Evolutionary conservation across 2,329 filamentous ascomycete species (phyloP).

Genomic region (Neodidymelliopsis sp.): DNA sequence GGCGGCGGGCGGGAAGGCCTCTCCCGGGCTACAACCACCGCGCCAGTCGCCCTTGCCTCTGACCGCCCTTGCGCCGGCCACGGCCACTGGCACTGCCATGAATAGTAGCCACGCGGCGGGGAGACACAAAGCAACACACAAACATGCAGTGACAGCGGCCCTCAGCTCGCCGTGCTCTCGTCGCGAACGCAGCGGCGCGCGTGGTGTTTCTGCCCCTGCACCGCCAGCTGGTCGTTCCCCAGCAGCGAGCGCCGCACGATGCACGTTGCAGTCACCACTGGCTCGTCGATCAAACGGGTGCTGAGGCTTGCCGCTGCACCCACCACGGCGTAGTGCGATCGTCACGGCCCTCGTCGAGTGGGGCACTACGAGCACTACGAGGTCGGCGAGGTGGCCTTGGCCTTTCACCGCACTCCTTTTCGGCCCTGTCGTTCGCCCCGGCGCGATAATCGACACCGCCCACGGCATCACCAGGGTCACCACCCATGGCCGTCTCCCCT

Average conservation of each 20-base stretch:
- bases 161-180: conserved; percentile 17
- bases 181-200: background rate
- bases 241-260: conserved; percentile 36
- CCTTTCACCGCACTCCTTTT: conserved; percentile 35
- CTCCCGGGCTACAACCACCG: conserved; percentile 18
- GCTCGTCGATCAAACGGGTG: conserved; percentile 50
- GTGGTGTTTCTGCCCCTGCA: conserved; percentile 20
- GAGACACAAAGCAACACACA: background rate
- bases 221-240: conserved; percentile 17
- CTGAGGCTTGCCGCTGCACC: conserved; percentile 43
- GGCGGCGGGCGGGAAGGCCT: conserved; percentile 24
- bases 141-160: conserved; percentile 16
- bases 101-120: conserved; percentile 19
- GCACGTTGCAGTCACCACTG: conserved; percentile 42
- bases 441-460: conserved; percentile 10
- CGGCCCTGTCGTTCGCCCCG: conserved; percentile 35
- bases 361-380: conserved; percentile 38
- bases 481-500: conserved; percentile 9
- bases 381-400: conserved; percentile 49
- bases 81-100: conserved; percentile 17
- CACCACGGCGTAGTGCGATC: conserved; percentile 36
- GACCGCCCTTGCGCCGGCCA: conserved; percentile 13
- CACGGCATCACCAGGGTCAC: conserved; percentile 19
- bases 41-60: conserved; percentile 20
- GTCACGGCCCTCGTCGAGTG: conserved; percentile 35